Percentiles rank a stretch among this genome's conserved stretches.
These are phyloP conservation scores for Tylopilus sp. DNA, from an alignment of 768 basidiomycete genomes.

Conservation along the genomic window DNA sequence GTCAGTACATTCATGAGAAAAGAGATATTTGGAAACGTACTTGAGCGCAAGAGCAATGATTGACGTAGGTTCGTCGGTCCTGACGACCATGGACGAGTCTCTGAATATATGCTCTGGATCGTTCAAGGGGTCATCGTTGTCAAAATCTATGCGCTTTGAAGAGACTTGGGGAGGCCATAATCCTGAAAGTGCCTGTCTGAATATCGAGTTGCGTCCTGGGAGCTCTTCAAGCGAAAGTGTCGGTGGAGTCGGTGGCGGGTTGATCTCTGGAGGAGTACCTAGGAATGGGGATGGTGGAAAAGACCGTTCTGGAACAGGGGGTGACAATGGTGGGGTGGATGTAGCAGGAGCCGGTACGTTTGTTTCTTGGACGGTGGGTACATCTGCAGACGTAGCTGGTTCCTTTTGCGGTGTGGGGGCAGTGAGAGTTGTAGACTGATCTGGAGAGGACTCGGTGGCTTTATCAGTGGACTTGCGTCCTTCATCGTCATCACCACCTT, in stretches of 20 bases:
- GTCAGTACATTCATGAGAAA: conserved; percentile 5
- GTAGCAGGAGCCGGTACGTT: conserved; percentile 8
- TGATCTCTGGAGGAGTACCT: conserved; percentile 34
- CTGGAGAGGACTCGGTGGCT: conserved; percentile 29
- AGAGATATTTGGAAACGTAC: conserved; percentile 41
- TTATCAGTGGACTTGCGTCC: conserved; percentile 31
- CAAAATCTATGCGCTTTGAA: conserved; percentile 51
- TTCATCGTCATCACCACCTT: conserved; percentile 60
- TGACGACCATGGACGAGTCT: conserved; percentile 90
- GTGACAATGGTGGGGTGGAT: conserved; percentile 26
- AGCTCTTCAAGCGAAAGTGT: conserved; percentile 52
- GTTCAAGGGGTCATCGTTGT: conserved; percentile 63
- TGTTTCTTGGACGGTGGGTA: conserved; percentile 30
- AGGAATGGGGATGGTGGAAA: conserved; percentile 59
- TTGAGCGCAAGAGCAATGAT: conserved; percentile 94
- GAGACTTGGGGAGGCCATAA: conserved; percentile 69
- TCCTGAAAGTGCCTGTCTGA: conserved; percentile 61
- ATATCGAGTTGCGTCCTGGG: conserved; percentile 58
- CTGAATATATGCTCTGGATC: conserved; percentile 93
- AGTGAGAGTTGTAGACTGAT: conserved; percentile 31
- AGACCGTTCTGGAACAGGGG: conserved; percentile 21
- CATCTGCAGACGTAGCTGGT: background rate
- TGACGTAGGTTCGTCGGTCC: conserved; percentile 96
- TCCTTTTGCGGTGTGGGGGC: conserved; percentile 11
- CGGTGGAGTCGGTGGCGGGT: conserved; percentile 43